Evolutionary conservation across 352 stramenopile species (phyloP).

Genomic region (Elongisporangium prolatum): DNA sequence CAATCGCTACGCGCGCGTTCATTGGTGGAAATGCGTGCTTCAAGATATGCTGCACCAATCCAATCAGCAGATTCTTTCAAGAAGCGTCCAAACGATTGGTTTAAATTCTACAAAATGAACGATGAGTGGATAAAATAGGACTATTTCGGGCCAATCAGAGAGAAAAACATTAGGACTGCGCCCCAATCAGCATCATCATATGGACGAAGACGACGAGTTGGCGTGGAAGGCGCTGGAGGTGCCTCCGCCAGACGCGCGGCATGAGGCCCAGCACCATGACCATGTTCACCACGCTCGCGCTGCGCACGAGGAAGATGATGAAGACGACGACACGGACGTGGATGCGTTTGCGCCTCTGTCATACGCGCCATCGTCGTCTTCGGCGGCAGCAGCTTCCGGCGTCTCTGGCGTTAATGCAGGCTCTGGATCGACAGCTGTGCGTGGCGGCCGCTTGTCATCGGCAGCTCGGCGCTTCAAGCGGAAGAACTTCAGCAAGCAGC

Average conservation of each 20-base stretch:
- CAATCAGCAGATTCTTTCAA: conserved; percentile 3
- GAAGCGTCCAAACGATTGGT: conserved; percentile 11
- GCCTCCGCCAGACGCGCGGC: background rate
- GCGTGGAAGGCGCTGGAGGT: conserved; percentile 40
- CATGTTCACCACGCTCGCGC: conserved; percentile 4
- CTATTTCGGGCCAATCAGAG: conserved; percentile 28
- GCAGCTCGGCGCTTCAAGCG: conserved; percentile 35
- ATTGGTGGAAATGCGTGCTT: background rate
- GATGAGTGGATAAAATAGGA: conserved; percentile 21
- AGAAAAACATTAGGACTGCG: background rate
- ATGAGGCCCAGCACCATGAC: background rate
- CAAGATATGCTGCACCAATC: background rate
- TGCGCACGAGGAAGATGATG: conserved; percentile 7
- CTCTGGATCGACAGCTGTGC: background rate
- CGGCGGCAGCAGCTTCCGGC: background rate
- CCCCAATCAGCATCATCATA: conserved; percentile 6
- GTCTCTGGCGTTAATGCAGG: background rate
- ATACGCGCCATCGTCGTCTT: background rate
- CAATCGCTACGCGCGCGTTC: background rate
- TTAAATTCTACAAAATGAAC: conserved; percentile 8
- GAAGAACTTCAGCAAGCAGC: conserved; percentile 67
- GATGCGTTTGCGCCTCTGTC: conserved; percentile 23
- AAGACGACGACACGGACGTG: conserved; percentile 18
- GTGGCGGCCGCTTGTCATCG: conserved; percentile 1
- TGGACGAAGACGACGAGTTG: conserved; percentile 39